phyloP scores from a whole-genome alignment of 257 asterid genomes.

The Henckelia pumila region DNA sequence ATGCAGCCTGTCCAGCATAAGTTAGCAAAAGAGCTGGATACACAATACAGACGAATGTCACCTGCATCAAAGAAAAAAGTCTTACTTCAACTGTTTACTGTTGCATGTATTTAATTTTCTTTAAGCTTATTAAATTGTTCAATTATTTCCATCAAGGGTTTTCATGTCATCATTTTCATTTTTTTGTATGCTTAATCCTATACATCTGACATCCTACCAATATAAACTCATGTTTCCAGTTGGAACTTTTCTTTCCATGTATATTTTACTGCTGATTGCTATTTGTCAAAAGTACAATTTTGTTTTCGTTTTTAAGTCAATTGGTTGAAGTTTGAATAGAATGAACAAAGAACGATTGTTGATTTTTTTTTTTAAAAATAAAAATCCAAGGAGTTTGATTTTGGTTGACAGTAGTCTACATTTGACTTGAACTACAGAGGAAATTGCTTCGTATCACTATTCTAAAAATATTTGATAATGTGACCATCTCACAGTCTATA shows the following conservation, averaged over 20 bases:
- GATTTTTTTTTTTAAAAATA: not conserved
- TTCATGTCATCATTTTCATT: not conserved
- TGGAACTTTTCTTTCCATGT: not conserved
- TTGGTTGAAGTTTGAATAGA: not conserved
- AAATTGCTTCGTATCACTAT: not conserved
- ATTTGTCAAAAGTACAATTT: not conserved
- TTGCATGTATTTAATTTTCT: not conserved
- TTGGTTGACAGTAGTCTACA: not conserved
- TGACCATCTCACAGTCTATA: not conserved
- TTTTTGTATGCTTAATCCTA: not conserved
- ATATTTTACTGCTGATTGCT: not conserved
- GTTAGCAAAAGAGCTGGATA: slow-evolving; percentile 78
- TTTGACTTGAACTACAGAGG: not conserved
- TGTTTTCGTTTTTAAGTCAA: not conserved
- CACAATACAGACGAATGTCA: slow-evolving; percentile 67
- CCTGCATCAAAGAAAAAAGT: slow-evolving; percentile 45
- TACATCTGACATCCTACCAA: not conserved
- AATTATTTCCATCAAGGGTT: not conserved
- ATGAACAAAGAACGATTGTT: not conserved
- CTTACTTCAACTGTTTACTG: slow-evolving; percentile 10
- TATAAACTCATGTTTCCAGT: not conserved
- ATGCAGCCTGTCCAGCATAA: slow-evolving; percentile 96
- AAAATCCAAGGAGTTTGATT: not conserved
- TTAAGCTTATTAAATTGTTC: not conserved
- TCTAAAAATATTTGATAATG: not conserved